These are phyloP conservation scores for Sherardia arvensis DNA, from an alignment of 257 asterid genomes.

Conservation along the genomic window DNA sequence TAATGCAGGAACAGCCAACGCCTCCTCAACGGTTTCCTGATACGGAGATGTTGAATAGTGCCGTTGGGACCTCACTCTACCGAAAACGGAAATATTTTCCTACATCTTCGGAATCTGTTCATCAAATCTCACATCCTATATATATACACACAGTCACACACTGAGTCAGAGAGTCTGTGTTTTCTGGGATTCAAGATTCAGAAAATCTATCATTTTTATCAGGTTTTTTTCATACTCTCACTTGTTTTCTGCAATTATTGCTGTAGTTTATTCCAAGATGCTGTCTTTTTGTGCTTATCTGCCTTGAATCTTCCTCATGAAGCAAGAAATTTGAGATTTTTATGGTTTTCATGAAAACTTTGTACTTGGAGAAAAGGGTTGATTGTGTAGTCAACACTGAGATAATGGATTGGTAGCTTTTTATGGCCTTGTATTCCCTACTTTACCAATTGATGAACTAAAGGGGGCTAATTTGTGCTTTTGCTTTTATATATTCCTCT, in stretches of 20 bases:
- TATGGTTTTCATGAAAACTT: conserved; percentile 5
- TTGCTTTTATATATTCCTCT: conserved; percentile 21
- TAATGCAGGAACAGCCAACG: conserved; percentile 1
- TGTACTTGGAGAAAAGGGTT: conserved; percentile 1
- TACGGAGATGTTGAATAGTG: background rate
- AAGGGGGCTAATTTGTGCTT: conserved; percentile 31
- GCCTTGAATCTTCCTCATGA: background rate
- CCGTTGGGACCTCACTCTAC: conserved; percentile 8
- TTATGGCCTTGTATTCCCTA: conserved; percentile 37
- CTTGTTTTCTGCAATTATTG: background rate
- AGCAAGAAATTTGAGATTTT: background rate
- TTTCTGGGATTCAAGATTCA: background rate
- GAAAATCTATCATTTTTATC: background rate
- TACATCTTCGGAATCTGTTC: background rate
- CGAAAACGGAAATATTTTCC: background rate
- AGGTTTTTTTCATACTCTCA: background rate
- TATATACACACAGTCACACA: background rate
- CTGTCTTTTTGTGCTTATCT: background rate
- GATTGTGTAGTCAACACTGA: conserved; percentile 3
- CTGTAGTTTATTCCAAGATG: background rate
- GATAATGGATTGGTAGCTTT: conserved; percentile 22
- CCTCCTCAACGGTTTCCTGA: background rate
- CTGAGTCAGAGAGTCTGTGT: background rate
- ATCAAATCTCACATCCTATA: background rate
- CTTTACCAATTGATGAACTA: conserved; percentile 27